Evolutionary conservation across 2,329 filamentous ascomycete species (phyloP), one percentile per base, ranked within the genome.

Genomic region (Pyrenophora teres): DNA sequence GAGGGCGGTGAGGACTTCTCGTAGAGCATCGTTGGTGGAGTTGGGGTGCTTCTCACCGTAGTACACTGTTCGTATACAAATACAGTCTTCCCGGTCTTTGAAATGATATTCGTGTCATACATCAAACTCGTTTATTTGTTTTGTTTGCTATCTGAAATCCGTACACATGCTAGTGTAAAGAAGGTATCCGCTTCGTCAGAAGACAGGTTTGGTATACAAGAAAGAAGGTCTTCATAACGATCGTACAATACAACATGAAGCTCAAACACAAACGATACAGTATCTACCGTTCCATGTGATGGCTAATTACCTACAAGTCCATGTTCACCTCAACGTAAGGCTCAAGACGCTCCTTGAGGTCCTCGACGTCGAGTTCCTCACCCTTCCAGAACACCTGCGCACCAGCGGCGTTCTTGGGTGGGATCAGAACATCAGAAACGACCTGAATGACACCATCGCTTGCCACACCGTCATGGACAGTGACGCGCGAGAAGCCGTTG

Each of bases 361-460:
- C 85, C 58, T 86, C 82, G 4, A 87, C 79, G 3, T 71, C 77
- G 53, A 88, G 76, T 64, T 83, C 80, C 30, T 75, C 78, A n/a
- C 77, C 76, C 19, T 68, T 54, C 75, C 76, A 79, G 43, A 65
- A 68, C 0, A 67, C 40, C 57, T 64, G 58, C 50, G 70, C 61
- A 6, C 62, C 62, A 18, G 72, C 73, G 2, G 67, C 80, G 21
- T 57, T 65, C 74, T 83, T 85, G 1, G 91, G 90, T 36, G 92
- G 92, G 57, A 97, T 84, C 50, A 95, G 76, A 0, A 96, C 84
- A 50, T 81, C 81, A 40, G 82, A 80, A 0, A 94, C 79, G 13
- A 93, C 85, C 50, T 96, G 92, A 32, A 96, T 83, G 12, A 93
- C 91, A 27, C 92, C 92, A 68, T 96, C 89, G 65, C 81, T 83